Evolutionary conservation across 495 filamentous ascomycete genomes (phyloP), one percentile per base, ranked within the genome.

Genomic region (Xylaria acuta): DNA sequence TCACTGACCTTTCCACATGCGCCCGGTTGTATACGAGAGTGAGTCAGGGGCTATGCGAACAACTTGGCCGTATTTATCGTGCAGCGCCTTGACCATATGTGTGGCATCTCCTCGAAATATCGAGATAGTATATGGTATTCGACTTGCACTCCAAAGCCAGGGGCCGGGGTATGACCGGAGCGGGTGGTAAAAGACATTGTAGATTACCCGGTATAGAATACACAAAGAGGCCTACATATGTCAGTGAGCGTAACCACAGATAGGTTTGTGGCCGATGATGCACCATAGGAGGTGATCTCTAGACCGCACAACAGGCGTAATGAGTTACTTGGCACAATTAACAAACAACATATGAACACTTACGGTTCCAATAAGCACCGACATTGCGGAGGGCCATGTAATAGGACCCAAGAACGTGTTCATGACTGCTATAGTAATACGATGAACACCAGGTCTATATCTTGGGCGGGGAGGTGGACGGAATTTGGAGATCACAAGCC

Each of bases 141-240:
- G 66, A 59, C 49, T 58, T 22, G 66, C 66, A 11, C 25, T 47
- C 32, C 66, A 32, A 59, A 69, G 38, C 53, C 53, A 43, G 1
- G 66, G 66, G 27, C 66, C 67, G 20, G 67, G 67, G 41, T 45
- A 69, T 27, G 51, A 25, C 4, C 67, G 53, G 11, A 69, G 67
- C 3, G 67, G 67, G 34, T 69, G 67, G 54, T 25, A 69, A 12
- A 47, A 58, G 53, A 69, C 54, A n/a, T 69, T 69, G 67, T 62
- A 69, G 1, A 54, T 16, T 5, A 9, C 32, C 32, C 32, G 64
- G 27, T n/a, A 67, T 6, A 67, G 8, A 30, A 56, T 1, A 40
- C 56, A 54, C 2, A 43, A 38, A 2, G 34, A 25, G 1, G 20
- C 47, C 64, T 58, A 11, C 11, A 11, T 60, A 40, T 60, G 9